These are phyloP conservation scores for Galeopsis tetrahit DNA, from an alignment of 257 asterid genomes.

Conservation along the genomic window DNA sequence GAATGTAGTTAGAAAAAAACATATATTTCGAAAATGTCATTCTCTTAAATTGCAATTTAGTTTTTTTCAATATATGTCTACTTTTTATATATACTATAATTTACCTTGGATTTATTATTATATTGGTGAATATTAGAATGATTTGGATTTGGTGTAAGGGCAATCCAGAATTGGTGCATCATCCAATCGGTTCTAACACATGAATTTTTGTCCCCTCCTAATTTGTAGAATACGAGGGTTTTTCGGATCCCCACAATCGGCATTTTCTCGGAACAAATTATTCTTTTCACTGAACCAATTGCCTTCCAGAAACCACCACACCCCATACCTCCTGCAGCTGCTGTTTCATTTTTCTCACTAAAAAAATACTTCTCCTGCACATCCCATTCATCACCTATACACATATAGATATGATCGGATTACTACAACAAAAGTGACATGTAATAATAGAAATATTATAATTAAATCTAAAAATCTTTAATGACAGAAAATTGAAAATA, in stretches of 20 bases:
- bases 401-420: too few relatives aligned
- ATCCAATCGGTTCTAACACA: slow-evolving; percentile 52
- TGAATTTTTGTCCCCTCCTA: slow-evolving; percentile 22
- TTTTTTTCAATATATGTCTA: too few relatives aligned
- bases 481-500: too few relatives aligned
- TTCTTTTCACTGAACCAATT: slow-evolving; percentile 45
- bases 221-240: slow-evolving; percentile 50
- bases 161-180: slow-evolving; percentile 70
- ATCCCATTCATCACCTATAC: slow-evolving; percentile 47
- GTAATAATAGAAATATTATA: too few relatives aligned
- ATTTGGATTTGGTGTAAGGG: slow-evolving; percentile 33
- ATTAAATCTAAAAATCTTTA: too few relatives aligned
- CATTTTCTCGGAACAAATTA: slow-evolving; percentile 45
- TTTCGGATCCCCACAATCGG: slow-evolving; percentile 63
- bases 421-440: too few relatives aligned
- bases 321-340: slow-evolving; percentile 31
- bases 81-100: too few relatives aligned
- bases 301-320: slow-evolving; percentile 62
- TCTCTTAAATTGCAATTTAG: neutral
- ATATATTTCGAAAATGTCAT: too few relatives aligned
- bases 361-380: slow-evolving; percentile 57
- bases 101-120: slow-evolving; percentile 35
- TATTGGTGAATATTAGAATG: neutral
- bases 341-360: slow-evolving; percentile 36
- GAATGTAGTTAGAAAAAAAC: neutral